Evolutionary conservation across 768 basidiomycete genomes (phyloP), one percentile per base, ranked within the genome.

Genomic region (Phlegmacium glaucopus): DNA sequence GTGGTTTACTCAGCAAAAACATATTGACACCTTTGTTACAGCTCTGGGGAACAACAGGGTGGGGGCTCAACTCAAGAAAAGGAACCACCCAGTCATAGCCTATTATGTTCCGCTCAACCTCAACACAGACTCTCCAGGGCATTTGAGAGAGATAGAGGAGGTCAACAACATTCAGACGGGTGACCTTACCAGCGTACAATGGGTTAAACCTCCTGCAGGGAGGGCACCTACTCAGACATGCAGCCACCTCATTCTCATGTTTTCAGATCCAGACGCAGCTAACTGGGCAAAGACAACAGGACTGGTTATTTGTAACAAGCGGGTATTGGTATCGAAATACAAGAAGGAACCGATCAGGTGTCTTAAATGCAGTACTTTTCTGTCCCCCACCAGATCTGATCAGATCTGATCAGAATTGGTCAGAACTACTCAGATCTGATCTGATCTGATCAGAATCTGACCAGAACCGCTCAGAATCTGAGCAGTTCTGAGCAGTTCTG

Each of bases 221-320:
- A 22, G 52, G 4, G n/a, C 10, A 1, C 22, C 46, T 6, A 39
- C 13, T 0, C 55, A 57, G 29, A 38, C 22, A 25, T 17, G 34
- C 4, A 53, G 51, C 7, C 58, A 59, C 38, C 10, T 54, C 4
- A 46, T 51, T 4, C 15, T 59, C 1, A 48, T 48, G 1, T 34
- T 57, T 11, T 27, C 27, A 5, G 42, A 47, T 3, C 30, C 42
- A 0, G 42, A 56, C 8, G 44, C 35, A 9, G 57, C 53, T 2
- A 59, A 59, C 48, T 43, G 44, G 7, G 26, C 30, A 4, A 52
- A 55, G 3, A 43, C 39, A 9, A 37, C 37, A 7, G 52, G 60
- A 1, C 12, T 55, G 1, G 28, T 27, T 6, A 44, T 58, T 6
- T 41, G 34, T 26, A 35, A 50, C 2, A 40, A 34, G 39, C 7